Evolutionary conservation across 805 yeast species (phyloP).

Genomic region (Komagataella mondaviorum): DNA sequence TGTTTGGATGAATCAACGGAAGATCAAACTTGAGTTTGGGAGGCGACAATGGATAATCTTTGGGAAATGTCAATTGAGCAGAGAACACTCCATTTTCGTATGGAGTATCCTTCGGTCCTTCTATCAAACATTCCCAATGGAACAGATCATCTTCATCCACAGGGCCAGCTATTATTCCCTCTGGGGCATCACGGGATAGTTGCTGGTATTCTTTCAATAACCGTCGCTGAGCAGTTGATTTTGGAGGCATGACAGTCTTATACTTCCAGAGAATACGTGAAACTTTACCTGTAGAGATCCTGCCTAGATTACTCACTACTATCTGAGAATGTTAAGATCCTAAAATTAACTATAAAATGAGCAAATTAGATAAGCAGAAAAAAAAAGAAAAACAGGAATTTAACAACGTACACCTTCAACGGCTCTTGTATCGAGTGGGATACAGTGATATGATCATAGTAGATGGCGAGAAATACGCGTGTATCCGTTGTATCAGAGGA

Average conservation of each 20-base stretch:
- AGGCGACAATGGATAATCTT: slow-evolving; percentile 43
- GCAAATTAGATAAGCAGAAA: neutral
- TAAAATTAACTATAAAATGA: neutral
- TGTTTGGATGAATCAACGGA: slow-evolving; percentile 83
- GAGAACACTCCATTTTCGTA: slow-evolving; percentile 40
- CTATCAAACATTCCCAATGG: slow-evolving; percentile 38
- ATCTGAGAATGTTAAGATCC: neutral
- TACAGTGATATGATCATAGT: slow-evolving; percentile 49
- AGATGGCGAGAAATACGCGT: slow-evolving; percentile 70
- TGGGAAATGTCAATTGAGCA: slow-evolving; percentile 29
- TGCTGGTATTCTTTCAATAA: slow-evolving; percentile 84
- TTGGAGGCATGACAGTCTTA: slow-evolving; percentile 7
- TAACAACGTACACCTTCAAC: neutral
- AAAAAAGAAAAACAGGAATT: neutral
- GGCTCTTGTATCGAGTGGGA: neutral
- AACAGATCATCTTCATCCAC: slow-evolving; percentile 32
- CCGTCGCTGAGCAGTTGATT: slow-evolving; percentile 60
- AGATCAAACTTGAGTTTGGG: slow-evolving; percentile 56
- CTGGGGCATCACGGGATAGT: slow-evolving; percentile 76
- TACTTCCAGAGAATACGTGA: neutral
- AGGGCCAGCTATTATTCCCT: slow-evolving; percentile 94
- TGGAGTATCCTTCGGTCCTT: slow-evolving; percentile 39
- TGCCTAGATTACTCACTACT: neutral
- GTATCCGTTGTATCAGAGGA: slow-evolving; percentile 82
- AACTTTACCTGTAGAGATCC: neutral